Evolutionary conservation across 768 basidiomycete species (phyloP).

Genomic region (Coprinopsis strossmayeri): DNA sequence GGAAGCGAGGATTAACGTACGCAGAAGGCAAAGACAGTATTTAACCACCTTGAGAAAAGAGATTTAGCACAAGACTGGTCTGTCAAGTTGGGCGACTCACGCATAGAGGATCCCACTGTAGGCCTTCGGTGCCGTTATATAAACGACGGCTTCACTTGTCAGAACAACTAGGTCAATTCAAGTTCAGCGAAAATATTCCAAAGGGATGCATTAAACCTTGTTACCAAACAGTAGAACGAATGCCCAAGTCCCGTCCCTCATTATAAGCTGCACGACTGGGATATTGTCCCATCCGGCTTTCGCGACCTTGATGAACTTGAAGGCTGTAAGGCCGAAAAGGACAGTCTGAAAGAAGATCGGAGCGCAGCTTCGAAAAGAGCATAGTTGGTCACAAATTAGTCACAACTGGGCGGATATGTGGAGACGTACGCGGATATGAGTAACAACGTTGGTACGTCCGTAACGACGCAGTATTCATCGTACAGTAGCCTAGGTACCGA

Average conservation of each 20-base stretch:
- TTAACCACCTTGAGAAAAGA: conserved; percentile 4
- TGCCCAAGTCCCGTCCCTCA: conserved; percentile 39
- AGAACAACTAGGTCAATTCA: not conserved
- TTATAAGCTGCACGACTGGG: conserved; percentile 32
- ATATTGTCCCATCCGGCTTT: conserved; percentile 34
- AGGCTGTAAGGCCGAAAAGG: conserved; percentile 30
- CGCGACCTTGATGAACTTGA: conserved; percentile 27
- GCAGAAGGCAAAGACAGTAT: conserved; percentile 6
- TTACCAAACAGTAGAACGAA: conserved; percentile 35
- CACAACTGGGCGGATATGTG: not conserved
- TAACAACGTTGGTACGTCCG: conserved; percentile 17
- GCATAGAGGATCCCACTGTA: not conserved
- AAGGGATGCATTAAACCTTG: not conserved
- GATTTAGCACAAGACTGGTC: not conserved
- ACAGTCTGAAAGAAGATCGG: conserved; percentile 31
- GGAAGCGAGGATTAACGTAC: not conserved
- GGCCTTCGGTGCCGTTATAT: not conserved
- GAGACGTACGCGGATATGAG: conserved; percentile 26
- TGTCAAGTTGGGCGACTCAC: not conserved
- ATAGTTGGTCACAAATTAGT: not conserved
- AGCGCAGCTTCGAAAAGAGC: conserved; percentile 12
- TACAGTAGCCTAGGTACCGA: conserved; percentile 25
- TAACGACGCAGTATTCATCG: conserved; percentile 28
- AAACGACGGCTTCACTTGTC: not conserved
- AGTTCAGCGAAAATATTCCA: not conserved